Base-by-base conservation (phyloP, 176 grass and related monocot species). In the Guadua angustifolia region DNA sequence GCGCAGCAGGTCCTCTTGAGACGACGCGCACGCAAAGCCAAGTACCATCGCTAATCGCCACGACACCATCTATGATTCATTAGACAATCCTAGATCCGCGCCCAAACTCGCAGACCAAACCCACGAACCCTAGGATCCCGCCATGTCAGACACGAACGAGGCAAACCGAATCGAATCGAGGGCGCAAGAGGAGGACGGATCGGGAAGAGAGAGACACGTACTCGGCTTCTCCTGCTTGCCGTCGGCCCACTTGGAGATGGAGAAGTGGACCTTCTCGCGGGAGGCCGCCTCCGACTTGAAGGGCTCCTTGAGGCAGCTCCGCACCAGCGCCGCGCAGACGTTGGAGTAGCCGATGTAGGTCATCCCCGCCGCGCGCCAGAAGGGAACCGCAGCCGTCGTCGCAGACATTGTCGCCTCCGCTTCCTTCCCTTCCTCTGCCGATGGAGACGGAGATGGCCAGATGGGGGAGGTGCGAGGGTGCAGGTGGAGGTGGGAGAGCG, bases 341-440 rank as follows among this genome's bases (percentile, higher is more conserved):
- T 95, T 99, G 88, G 93, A 99, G 93, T 95, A 99, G 86, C 87
- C 91, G 32, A 99, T 99, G 84, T 95, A 99, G 19, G 93, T 95
- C 93, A 99, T 95, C 68, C 96, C 96, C 66, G 88, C 91, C 19
- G 91, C 93, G 17, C 91, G 88, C 96, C 88, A 95, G 89, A 99
- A 99, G 73, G 96, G 91, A 29, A 90, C 93, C 77, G 96, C 93
- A 47, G 88, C 91, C 66, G 75, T 93, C 38, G 90, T 85, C 63
- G 83, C 86, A 72, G 91, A 88, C 88, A 88, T 88, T 64, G 39
- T 51, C 50, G 60, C 55, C 24, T 61, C 15, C 17, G 26, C 58
- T 81, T 66, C 16, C 43, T 26, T 79, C 65, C 26, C 45, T 60
- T 62, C 70, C 39, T 36, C 35, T 36, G 35, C 35, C 35, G 35